phyloP scores from a whole-genome alignment of 73 alveolate species.

The Urostyla sp. region DNA sequence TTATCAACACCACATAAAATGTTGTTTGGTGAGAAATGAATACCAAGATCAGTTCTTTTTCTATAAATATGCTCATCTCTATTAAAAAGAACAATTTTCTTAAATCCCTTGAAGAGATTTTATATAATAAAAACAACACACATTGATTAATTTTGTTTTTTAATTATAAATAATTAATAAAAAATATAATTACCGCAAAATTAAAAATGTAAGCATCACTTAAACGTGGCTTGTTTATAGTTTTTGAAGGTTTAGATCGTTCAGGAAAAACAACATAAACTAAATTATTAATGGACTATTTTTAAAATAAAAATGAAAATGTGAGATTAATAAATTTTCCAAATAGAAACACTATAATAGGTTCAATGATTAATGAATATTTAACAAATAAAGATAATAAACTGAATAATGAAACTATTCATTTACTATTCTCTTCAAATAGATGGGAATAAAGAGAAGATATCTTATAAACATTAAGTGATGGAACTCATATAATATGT shows the following conservation, averaged over 20 bases:
- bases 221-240: conserved; percentile 88
- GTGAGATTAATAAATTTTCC: conserved; percentile 15
- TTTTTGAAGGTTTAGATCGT: conserved; percentile 90
- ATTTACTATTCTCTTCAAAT: conserved; percentile 86
- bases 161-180: too few relatives aligned
- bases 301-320: conserved; percentile 26
- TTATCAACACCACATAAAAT: conserved; percentile 46
- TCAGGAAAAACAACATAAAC: conserved; percentile 90
- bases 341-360: conserved; percentile 79
- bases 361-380: conserved; percentile 76
- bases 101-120: conserved; percentile 11
- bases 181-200: too few relatives aligned
- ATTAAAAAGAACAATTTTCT: conserved; percentile 2
- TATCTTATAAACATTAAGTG: conserved; percentile 54
- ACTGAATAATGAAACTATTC: conserved; percentile 84
- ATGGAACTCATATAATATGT: conserved; percentile 77
- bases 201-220: conserved; percentile 37
- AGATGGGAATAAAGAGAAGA: conserved; percentile 87
- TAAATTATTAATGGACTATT: conserved; percentile 43
- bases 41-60: conserved; percentile 14
- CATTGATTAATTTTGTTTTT: conserved; percentile 24
- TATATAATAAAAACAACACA: conserved; percentile 12
- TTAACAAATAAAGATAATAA: conserved; percentile 61
- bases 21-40: conserved; percentile 9
- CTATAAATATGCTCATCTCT: conserved; percentile 31